These are phyloP conservation scores for Suillus luteus DNA, from an alignment of 768 basidiomycete genomes.

Conservation along the genomic window DNA sequence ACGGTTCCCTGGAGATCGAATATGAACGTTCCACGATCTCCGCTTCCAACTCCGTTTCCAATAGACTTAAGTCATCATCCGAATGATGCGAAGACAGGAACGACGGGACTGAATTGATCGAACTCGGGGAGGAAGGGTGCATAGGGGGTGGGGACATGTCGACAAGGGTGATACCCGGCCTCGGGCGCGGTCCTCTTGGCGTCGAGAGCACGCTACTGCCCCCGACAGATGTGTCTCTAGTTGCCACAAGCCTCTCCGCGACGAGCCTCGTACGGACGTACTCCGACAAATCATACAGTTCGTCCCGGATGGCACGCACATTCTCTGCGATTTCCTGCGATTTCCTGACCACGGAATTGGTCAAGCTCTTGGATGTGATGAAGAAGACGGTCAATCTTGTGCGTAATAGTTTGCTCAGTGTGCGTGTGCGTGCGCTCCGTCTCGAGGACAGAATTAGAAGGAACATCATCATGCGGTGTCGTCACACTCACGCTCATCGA, in stretches of 20 bases:
- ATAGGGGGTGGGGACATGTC: slow-evolving; percentile 46
- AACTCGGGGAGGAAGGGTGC: slow-evolving; percentile 43
- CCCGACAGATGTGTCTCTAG: slow-evolving; percentile 47
- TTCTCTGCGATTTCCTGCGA: slow-evolving; percentile 63
- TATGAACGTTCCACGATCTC: slow-evolving; percentile 17
- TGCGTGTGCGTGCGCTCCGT: slow-evolving; percentile 44
- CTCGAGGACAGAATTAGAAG: slow-evolving; percentile 48
- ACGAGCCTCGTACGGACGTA: slow-evolving; percentile 47
- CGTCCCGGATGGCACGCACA: slow-evolving; percentile 68
- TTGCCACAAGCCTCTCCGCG: slow-evolving; percentile 23
- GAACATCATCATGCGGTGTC: slow-evolving; percentile 47
- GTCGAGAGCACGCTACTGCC: slow-evolving; percentile 38
- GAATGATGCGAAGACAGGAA: slow-evolving; percentile 70
- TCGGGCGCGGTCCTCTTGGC: slow-evolving; percentile 28
- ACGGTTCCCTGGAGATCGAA: slow-evolving; percentile 15
- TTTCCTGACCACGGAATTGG: slow-evolving; percentile 61
- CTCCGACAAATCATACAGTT: slow-evolving; percentile 64
- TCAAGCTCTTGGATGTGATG: slow-evolving; percentile 66
- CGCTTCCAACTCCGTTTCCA: slow-evolving; percentile 40
- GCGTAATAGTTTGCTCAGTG: slow-evolving; percentile 47
- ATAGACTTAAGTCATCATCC: slow-evolving; percentile 55
- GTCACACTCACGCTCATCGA: slow-evolving; percentile 50
- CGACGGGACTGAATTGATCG: slow-evolving; percentile 38
- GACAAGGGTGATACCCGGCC: slow-evolving; percentile 32
- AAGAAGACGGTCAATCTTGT: slow-evolving; percentile 53